These are phyloP conservation scores for Citrullus amarus DNA, from an alignment of 306 rosid genomes.

Conservation along the genomic window DNA sequence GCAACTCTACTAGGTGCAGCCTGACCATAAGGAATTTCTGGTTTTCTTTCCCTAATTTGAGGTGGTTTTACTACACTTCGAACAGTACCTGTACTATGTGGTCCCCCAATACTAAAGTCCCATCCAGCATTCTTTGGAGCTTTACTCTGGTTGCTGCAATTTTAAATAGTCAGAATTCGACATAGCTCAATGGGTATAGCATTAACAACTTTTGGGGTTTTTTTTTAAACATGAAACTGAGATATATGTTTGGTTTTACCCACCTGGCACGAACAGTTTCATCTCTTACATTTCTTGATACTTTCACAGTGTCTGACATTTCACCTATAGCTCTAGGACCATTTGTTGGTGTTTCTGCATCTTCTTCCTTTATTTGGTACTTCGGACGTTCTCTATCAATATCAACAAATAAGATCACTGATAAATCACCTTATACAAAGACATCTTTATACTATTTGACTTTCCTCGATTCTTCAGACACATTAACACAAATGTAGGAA, in stretches of 20 bases:
- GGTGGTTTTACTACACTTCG: conserved; percentile 77
- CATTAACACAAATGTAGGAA: neutral
- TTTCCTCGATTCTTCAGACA: neutral
- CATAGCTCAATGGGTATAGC: conserved; percentile 9
- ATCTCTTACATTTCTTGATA: conserved; percentile 46
- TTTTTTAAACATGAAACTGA: neutral
- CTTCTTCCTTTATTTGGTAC: conserved; percentile 55
- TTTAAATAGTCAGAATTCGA: conserved; percentile 20
- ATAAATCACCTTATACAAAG: neutral
- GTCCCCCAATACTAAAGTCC: conserved; percentile 88
- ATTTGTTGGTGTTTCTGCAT: conserved; percentile 39
- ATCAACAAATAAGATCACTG: conserved; percentile 17
- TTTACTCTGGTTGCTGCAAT: conserved; percentile 74
- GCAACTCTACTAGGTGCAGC: conserved; percentile 38
- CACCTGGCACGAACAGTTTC: conserved; percentile 66
- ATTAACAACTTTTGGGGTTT: neutral
- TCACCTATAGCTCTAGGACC: conserved; percentile 44
- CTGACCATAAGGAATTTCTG: conserved; percentile 41
- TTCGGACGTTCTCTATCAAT: conserved; percentile 81
- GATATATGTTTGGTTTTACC: conserved; percentile 10
- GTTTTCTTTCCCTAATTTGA: conserved; percentile 65
- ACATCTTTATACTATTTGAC: neutral
- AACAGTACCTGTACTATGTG: conserved; percentile 76
- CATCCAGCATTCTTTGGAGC: conserved; percentile 70
- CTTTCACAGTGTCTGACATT: conserved; percentile 63